Conservation (phyloP, 108 stramenopile species). For the Skeletonema potamos region DNA sequence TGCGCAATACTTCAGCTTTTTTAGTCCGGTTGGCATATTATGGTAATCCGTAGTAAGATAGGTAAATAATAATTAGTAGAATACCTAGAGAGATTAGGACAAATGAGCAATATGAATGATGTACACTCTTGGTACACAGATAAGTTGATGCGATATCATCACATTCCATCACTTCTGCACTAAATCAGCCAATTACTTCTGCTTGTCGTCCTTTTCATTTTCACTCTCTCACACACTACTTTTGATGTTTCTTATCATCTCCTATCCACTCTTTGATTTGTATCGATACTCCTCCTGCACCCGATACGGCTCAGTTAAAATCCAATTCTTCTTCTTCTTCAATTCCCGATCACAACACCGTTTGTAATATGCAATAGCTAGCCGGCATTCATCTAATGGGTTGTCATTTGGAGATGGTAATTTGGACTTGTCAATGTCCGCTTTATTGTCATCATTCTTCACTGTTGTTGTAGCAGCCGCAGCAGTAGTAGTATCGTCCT, state of each 20-base stretch:
- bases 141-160: background rate
- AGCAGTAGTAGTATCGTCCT: conserved; percentile 11
- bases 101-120: too few relatives aligned
- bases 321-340: conserved; percentile 87
- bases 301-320: conserved; percentile 82
- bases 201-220: background rate
- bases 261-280: conserved; percentile 8
- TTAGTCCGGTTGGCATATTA: background rate
- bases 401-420: conserved; percentile 71
- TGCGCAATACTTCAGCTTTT: background rate
- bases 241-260: background rate
- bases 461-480: conserved; percentile 41
- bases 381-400: conserved; percentile 80
- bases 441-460: conserved; percentile 35
- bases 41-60: too few relatives aligned
- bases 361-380: conserved; percentile 75
- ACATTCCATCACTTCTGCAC: background rate
- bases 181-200: background rate
- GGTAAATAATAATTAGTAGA: background rate
- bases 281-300: conserved; percentile 91
- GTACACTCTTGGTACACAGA: background rate
- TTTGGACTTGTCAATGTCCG: conserved; percentile 22
- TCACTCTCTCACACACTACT: background rate
- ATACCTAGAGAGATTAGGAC: too few relatives aligned
- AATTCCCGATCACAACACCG: conserved; percentile 83